Evolutionary conservation across 1,284 basidiomycete species (phyloP), one percentile per base, ranked within the genome.

Genomic region (Leccinum angustisporum): DNA sequence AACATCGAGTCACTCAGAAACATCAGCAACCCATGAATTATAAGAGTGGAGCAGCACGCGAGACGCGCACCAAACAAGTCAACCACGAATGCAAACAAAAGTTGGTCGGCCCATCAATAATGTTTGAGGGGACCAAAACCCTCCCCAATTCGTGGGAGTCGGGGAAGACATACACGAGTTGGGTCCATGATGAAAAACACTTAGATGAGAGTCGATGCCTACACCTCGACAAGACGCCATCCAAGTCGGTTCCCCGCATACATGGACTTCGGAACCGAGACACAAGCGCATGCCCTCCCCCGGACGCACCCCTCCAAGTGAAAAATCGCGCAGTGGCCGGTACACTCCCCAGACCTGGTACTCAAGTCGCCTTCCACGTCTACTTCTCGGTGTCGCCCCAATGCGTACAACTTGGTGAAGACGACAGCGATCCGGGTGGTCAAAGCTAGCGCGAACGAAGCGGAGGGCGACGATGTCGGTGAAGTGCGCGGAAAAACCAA

Each of bases 401-500:
- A 67, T 33, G 76, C 78, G 5, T 81, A 85, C 53, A 59, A 68
- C 8, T 76, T 75, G 63, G 70, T 2, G 58, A 65, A 54, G 70
- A 70, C 3, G 33, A 34, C 33, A 64, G 71, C 1, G 81, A 84
- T 59, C 70, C 55, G 68, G 72, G 34, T 84, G 83, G 83, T 79
- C 77, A 25, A 85, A 83, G 4, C 66, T 83, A 13, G 74, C 75
- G 3, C 21, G 60, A 6, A 70, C 72, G n/a, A 80, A 77, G 68
- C 80, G 72, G 61, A 62, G 50, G 56, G 31, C 40, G 4, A 21
- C 14, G 3, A 25, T 27, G 6, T 78, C 72, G 36, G 51, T 57
- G 68, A 73, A 70, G 43, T 51, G 54, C 11, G 57, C 46, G 38
- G 34, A 14, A 30, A 66, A 61, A 13, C 33, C 64, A 56, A 56